Percentiles rank a stretch among this genome's conserved stretches.
phyloP scores from a whole-genome alignment of 805 yeast species.

The Nadsonia fulvescens region DNA sequence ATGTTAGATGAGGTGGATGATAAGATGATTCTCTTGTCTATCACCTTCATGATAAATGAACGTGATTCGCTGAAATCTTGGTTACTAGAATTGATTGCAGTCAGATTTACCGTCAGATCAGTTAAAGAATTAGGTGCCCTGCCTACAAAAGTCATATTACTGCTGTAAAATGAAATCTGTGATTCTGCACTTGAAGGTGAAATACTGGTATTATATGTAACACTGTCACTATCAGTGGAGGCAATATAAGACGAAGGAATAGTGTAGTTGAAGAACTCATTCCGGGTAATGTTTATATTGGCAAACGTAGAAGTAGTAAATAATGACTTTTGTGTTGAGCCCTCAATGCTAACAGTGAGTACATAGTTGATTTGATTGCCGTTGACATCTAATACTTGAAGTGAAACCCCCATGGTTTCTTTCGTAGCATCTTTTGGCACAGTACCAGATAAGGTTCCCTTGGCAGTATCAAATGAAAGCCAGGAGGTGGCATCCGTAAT shows the following conservation, averaged over 20 bases:
- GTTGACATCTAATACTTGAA: too few relatives aligned
- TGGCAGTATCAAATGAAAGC: conserved; percentile 43
- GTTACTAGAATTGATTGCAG: conserved; percentile 27
- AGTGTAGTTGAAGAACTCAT: conserved; percentile 32
- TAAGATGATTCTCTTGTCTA: conserved; percentile 17
- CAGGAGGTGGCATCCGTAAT: conserved; percentile 44
- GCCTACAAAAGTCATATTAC: conserved; percentile 55
- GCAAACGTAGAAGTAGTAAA: conserved; percentile 31
- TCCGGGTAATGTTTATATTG: conserved; percentile 51
- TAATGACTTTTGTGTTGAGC: conserved; percentile 9
- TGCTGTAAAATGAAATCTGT: conserved; percentile 32
- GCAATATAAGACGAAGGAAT: conserved; percentile 44
- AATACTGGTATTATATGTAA: too few relatives aligned
- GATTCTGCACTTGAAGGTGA: too few relatives aligned
- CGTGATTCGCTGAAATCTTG: conserved; percentile 18
- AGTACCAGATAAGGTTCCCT: conserved; percentile 50
- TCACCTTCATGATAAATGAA: conserved; percentile 37
- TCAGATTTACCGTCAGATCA: conserved; percentile 24
- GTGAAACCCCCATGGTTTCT: too few relatives aligned
- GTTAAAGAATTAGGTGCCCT: conserved; percentile 34
- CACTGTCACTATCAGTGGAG: conserved; percentile 26
- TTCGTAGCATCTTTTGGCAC: conserved; percentile 34
- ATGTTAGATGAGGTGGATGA: conserved; percentile 13
- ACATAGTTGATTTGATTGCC: conserved; percentile 18
- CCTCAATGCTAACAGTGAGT: conserved; percentile 11